Evolutionary conservation across 148 eudicot genomes (phyloP), one percentile per base, ranked within the genome.

Genomic region (Camellia japonica): DNA sequence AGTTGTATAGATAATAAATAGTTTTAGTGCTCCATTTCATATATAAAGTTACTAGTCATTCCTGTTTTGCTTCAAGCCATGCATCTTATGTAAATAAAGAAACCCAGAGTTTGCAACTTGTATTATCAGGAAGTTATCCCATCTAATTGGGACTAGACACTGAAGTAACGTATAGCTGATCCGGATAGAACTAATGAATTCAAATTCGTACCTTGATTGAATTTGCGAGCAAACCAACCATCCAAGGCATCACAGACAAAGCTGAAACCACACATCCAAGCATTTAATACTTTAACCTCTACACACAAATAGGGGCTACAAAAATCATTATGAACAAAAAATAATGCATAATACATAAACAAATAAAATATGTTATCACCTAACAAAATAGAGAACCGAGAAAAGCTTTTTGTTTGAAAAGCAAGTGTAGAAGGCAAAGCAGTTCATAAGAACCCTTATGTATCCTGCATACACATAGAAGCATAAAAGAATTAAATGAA

Each of bases 151-250:
- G 23, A 59, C 13, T 44, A 15, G 65, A 3, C 18, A 65, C 23
- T 60, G 54, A 78, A 61, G 73, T 43, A 23, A 66, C 6, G 0
- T 47, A 52, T 15, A 42, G 15, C n/a, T 7, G 44, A 47, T 56
- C 13, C 1, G 3, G 15, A 47, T 76, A 63, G 55, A 23, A 82
- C 71, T n/a, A 69, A 76, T 38, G 61, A 78, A 68, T 55, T 23
- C 84, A 60, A 78, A 68, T 55, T 23, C 84, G 55, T 86, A 94
- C 97, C 98, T 90, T 95, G 98, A 85, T 93, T 95, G 85, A 93
- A 91, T 85, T 91, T 95, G 66, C 97, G 98, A 74, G 97, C 98
- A 88, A 95, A 93, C 94, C 93, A 93, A 60, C 98, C 98, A 88
- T 95, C 98, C 86, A 91, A 83, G 38, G 95, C 98, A 88, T 95